Conservation (phyloP, 208 protist species). For the Leishmania martiniquensis region DNA sequence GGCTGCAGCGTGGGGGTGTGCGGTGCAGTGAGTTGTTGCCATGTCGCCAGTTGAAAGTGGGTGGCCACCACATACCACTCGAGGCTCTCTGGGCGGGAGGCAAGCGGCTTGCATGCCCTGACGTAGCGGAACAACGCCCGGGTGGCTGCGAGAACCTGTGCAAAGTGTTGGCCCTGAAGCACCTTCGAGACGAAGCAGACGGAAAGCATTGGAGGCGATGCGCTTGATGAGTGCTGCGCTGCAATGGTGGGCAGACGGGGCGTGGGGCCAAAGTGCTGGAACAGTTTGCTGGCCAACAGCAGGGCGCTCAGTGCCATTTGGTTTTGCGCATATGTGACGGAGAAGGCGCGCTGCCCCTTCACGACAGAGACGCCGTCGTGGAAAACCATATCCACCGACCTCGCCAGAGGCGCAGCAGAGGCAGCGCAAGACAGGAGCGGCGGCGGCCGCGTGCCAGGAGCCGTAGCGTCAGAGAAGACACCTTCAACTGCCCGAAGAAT, state of each 20-base stretch:
- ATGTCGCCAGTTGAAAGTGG: conserved; percentile 27
- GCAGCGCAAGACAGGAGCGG: background rate
- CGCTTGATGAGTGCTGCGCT: background rate
- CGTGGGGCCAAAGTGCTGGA: conserved; percentile 18
- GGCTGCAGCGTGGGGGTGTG: background rate
- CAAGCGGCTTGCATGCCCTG: conserved; percentile 35
- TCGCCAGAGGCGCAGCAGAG: background rate
- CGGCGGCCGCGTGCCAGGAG: background rate
- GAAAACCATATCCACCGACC: conserved; percentile 52
- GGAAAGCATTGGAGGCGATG: conserved; percentile 11
- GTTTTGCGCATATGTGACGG: conserved; percentile 77
- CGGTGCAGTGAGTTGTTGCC: background rate
- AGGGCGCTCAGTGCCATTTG: conserved; percentile 74
- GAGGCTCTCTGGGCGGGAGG: conserved; percentile 42
- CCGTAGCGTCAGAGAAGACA: background rate
- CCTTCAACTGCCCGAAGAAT: conserved; percentile 23
- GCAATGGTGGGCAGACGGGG: background rate
- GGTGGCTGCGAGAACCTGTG: conserved; percentile 34
- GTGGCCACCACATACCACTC: conserved; percentile 67
- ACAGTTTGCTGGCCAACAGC: conserved; percentile 56
- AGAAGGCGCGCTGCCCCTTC: conserved; percentile 56
- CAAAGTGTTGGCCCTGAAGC: conserved; percentile 54
- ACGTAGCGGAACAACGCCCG: conserved; percentile 49
- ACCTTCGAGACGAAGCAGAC: conserved; percentile 74
- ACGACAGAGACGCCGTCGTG: conserved; percentile 82